Evolutionary conservation across 2,329 filamentous ascomycete genomes (phyloP).

Genomic region (Colletotrichum paranaense): DNA sequence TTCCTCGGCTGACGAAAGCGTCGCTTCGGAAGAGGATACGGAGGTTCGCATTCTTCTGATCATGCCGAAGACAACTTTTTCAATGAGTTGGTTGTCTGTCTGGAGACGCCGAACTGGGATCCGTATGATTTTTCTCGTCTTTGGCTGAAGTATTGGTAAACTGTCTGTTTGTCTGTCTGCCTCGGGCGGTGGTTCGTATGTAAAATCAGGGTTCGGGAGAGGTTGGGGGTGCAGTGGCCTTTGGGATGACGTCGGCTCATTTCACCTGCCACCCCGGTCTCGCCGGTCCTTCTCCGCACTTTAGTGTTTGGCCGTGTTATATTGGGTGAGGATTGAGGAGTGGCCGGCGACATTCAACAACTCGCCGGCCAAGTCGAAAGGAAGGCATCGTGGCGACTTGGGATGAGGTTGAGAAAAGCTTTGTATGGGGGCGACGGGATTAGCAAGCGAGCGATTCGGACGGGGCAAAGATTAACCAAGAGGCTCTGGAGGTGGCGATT

Average conservation of each 20-base stretch:
- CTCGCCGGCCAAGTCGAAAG: not conserved
- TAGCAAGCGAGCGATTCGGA: conserved; percentile 25
- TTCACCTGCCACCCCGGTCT: not conserved
- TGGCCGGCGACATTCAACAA: not conserved
- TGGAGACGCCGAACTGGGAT: not conserved
- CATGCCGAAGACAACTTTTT: not conserved
- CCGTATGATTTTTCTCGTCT: not conserved
- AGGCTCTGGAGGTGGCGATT: conserved; percentile 31
- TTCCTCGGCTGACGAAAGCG: conserved; percentile 14
- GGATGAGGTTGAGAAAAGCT: conserved; percentile 29
- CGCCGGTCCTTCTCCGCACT: conserved; percentile 4
- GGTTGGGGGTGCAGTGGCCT: not conserved
- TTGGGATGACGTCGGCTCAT: conserved; percentile 10
- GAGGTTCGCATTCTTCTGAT: not conserved
- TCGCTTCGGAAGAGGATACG: not conserved
- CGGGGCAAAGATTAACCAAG: conserved; percentile 27
- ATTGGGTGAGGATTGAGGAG: not conserved
- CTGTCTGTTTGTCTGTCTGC: not conserved
- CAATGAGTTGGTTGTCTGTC: not conserved
- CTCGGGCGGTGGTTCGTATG: conserved; percentile 3
- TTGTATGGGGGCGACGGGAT: not conserved
- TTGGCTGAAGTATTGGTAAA: not conserved
- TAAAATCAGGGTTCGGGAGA: conserved; percentile 21
- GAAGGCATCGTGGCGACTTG: conserved; percentile 5
- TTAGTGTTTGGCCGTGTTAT: not conserved